A percentile compares a stretch with the other conserved stretches of the same genome.
Conservation (phyloP, 2,329 filamentous ascomycete genomes). For the Aspergillus quadrilineatus region DNA sequence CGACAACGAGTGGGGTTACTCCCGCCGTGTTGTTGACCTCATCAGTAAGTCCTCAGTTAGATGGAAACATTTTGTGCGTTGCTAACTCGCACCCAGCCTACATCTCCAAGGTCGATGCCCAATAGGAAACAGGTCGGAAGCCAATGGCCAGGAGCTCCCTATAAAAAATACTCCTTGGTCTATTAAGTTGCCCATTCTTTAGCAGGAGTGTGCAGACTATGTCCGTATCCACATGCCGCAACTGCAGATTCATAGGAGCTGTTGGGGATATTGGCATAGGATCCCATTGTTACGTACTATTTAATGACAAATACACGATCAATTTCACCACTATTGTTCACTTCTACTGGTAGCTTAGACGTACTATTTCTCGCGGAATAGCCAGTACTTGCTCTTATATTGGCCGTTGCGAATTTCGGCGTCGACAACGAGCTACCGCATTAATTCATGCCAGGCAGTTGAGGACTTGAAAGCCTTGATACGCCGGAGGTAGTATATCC, state of each 20-base stretch:
- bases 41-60: slow-evolving; percentile 37
- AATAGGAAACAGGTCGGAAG: slow-evolving; percentile 40
- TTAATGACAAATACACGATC: slow-evolving; percentile 28
- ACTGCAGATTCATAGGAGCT: slow-evolving; percentile 10
- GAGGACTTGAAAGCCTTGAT: no score
- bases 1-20: slow-evolving; percentile 99
- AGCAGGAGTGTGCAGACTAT: slow-evolving; percentile 13
- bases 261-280: slow-evolving; percentile 21
- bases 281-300: slow-evolving; percentile 29
- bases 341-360: neutral
- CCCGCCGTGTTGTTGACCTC: slow-evolving; percentile 87
- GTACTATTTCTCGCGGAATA: neutral
- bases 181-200: slow-evolving; percentile 8
- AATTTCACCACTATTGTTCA: neutral
- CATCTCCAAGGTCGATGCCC: slow-evolving; percentile 72
- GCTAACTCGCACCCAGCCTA: slow-evolving; percentile 56
- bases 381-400: no score
- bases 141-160: slow-evolving; percentile 36
- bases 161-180: slow-evolving; percentile 23
- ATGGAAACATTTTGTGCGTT: neutral
- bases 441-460: no score
- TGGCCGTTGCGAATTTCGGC: no score
- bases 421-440: no score
- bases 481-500: no score
- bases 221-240: slow-evolving; percentile 7